Percentiles rank a stretch among this genome's conserved stretches.
Evolutionary conservation across 345 rosid species (phyloP).

Genomic region (Brassica nigra): DNA sequence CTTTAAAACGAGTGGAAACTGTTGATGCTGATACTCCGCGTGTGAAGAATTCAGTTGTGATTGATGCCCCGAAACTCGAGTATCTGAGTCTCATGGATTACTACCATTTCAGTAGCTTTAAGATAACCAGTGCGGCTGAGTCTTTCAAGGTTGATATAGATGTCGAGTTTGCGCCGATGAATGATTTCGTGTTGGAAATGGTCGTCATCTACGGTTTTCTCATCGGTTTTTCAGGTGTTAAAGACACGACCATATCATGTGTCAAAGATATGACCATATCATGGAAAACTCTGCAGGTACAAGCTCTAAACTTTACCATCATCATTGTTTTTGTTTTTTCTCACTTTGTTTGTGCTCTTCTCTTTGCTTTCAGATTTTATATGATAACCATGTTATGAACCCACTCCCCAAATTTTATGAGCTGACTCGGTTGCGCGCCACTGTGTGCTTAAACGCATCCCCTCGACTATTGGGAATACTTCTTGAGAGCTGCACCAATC

Average conservation of each 20-base stretch:
- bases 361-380: neutral
- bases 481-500: too few species aligned
- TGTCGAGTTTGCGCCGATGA: neutral
- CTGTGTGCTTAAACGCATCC: neutral
- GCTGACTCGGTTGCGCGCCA: constrained; percentile 9
- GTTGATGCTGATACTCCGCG: neutral
- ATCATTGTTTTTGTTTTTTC: neutral
- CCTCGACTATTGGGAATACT: too few species aligned
- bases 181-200: too few species aligned
- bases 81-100: constrained; percentile 2
- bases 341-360: neutral
- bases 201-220: neutral
- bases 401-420: constrained; percentile 9
- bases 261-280: constrained; percentile 9
- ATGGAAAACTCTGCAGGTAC: constrained; percentile 20
- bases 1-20: neutral
- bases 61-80: constrained; percentile 22
- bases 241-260: neutral
- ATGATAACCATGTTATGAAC: neutral
- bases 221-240: neutral
- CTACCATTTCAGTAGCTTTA: neutral
- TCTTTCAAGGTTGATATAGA: constrained; percentile 10
- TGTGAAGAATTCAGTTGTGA: neutral
- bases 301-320: neutral
- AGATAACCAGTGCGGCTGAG: neutral